Evolutionary conservation across 2,329 filamentous ascomycete genomes (phyloP), one percentile per base, ranked within the genome.

Genomic region (Xylaria sp.): DNA sequence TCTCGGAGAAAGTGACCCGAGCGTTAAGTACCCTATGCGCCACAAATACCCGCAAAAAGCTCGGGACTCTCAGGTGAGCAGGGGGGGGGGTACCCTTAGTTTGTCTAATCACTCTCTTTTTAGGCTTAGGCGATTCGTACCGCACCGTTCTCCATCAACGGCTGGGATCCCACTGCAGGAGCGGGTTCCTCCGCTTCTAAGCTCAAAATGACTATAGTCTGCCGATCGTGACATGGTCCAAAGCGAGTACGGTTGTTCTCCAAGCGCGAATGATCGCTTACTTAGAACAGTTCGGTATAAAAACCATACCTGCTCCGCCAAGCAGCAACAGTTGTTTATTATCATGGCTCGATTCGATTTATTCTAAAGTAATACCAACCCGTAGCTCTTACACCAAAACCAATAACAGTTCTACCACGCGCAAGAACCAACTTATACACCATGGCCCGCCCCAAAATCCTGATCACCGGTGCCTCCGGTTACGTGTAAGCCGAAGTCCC

Each of bases 401-500:
- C 15, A 30, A 50, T 4, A 30, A 8, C 15, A 30, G 4, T 30
- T 6, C 15, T n/a, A 2, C 3, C 18, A n/a, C 46, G 46, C 18
- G 46, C 25, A 30, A 50, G 25, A 18, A 30, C 8, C 3, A n/a
- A n/a, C 8, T 7, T 30, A 57, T 43, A 41, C 32, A 12, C 23
- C 23, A 57, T 57, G 53, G 34, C 53, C 10, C 15, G 34, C 53
- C 34, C 53, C 13, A 57, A 30, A 43, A 57, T 57, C 36, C 39
- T 57, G 12, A 28, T 57, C 18, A 41, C 53, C 4, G 53, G 53
- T n/a, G 53, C 53, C 8, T 57, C 53, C 9, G 53, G 53, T 28
- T 57, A 57, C 9, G 53, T 57, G 53, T 57, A 57, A 57, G 53
- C 28, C 23, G 18, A 43, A 41, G 23, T 28, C 32, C 15, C 9